These are phyloP conservation scores for Cnidoscolus chayamansa DNA, from an alignment of 441 rosid genomes.

Conservation along the genomic window DNA sequence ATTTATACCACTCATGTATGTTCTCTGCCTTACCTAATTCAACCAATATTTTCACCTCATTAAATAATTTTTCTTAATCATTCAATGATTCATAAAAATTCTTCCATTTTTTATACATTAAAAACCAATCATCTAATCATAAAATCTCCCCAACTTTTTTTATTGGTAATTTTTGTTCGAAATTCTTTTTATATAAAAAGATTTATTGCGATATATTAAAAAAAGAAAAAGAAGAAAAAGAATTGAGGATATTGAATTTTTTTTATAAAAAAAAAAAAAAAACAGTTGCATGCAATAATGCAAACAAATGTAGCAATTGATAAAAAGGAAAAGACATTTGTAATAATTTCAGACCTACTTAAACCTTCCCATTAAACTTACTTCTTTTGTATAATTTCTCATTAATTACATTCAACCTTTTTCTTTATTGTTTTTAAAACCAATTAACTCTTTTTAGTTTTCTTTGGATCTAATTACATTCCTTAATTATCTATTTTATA, in stretches of 20 bases:
- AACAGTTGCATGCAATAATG: constrained; percentile 11
- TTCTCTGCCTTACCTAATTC: neutral
- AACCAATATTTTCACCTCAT: too few relatives aligned
- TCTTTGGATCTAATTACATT: too few relatives aligned
- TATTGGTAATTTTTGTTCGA: too few relatives aligned
- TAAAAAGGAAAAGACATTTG: neutral
- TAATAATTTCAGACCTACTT: neutral
- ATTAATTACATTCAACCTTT: neutral
- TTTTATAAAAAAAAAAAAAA: neutral
- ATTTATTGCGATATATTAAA: neutral
- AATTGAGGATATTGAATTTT: neutral
- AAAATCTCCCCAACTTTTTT: too few relatives aligned
- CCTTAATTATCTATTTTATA: too few relatives aligned
- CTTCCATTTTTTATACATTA: too few relatives aligned
- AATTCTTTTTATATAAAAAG: too few relatives aligned
- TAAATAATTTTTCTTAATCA: too few relatives aligned
- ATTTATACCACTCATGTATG: neutral
- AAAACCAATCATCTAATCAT: too few relatives aligned
- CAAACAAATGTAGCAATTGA: neutral
- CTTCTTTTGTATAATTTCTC: neutral
- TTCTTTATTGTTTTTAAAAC: neutral
- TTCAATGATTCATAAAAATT: too few relatives aligned
- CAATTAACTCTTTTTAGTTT: too few relatives aligned
- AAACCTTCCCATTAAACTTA: neutral
- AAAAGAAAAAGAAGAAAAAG: neutral